These are phyloP conservation scores for Hymenoscyphus repandus DNA, from an alignment of 2,329 filamentous ascomycete species.

Conservation along the genomic window DNA sequence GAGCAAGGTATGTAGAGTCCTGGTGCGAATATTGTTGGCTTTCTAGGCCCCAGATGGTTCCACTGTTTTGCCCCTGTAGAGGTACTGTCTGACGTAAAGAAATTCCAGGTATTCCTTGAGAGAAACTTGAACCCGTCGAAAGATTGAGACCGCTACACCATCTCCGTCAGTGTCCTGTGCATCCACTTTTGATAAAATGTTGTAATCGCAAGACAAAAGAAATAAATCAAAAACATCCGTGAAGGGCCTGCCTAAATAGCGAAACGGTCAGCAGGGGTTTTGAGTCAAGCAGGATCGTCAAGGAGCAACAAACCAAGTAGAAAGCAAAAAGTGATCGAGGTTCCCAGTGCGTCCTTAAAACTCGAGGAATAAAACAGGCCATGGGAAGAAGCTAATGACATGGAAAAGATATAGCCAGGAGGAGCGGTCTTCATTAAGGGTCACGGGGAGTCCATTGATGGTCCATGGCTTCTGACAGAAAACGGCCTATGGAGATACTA, in stretches of 20 bases:
- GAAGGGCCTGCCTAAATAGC: not conserved
- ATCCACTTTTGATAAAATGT: constrained; percentile 21
- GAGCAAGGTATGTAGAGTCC: constrained; percentile 20
- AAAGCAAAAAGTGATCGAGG: not conserved
- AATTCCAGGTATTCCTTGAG: constrained; percentile 26
- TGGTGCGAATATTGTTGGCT: constrained; percentile 32
- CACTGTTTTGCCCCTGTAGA: constrained; percentile 29
- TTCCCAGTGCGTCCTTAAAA: not conserved
- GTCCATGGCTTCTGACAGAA: not conserved
- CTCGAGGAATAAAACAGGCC: not conserved
- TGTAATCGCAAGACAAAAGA: constrained; percentile 12
- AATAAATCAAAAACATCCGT: constrained; percentile 17
- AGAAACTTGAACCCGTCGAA: constrained; percentile 20
- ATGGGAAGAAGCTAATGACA: not conserved
- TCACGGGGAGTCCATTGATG: no score
- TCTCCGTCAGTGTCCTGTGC: constrained; percentile 31
- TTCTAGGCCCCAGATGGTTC: constrained; percentile 29
- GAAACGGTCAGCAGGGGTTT: constrained; percentile 15
- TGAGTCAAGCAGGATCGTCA: not conserved
- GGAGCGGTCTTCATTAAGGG: no score
- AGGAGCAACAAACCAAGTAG: constrained; percentile 13
- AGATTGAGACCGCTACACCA: constrained; percentile 27
- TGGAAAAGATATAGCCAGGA: not conserved
- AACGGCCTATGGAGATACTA: constrained; percentile 15
- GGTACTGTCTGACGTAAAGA: constrained; percentile 32